Base-by-base conservation (phyloP, 2,329 filamentous ascomycete genomes). In the Neopestalotiopsis clavispora region DNA sequence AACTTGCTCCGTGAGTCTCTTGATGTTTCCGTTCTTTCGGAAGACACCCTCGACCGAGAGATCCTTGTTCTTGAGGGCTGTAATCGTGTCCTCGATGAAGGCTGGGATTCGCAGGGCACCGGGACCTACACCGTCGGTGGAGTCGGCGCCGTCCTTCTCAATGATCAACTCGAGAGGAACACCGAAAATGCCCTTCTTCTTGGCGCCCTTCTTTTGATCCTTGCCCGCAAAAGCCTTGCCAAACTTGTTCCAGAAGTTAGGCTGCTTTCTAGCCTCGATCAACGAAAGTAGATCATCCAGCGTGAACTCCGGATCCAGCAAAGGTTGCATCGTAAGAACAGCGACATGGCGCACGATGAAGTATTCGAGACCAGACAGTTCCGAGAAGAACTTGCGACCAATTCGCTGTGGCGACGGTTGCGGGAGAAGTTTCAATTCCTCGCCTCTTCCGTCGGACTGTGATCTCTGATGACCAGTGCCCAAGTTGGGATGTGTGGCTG, bases 21-120 rank as follows among this genome's bases (percentile, higher is more conserved):
- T 95, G 83, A 99, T 98, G 80, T 98, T 99, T 75, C 96, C 96
- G 76, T 98, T 99, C 87, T 99, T 99, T 74, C 96, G 91, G 89
- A 99, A 99, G 28, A 99, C 95, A 75, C 96, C 96, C 80, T 99
- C 96, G 1, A 99, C 94, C 1, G 95, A 98, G 84, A 99, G 94
- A 80, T 99, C 96, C 94, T 99, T 98, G 81, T 95, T 96, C 75
- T 95, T 91, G 94, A 99, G 97, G 13, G 95, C 94, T 4, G 93
- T 92, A 49, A 99, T 92, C 63, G 95, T 91, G 78, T 98, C 95
- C 76, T 98, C 95, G n/a, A 99, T 88, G 66, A 99, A 86, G n/a
- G 94, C 93, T 2, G 96, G 96, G 57, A 99, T 94, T 66, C 94
- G 92, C 68, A 99, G 86, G 14, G 94, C 92, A 20, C 95, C 95